Evolutionary conservation across 192 early-diverging fungal genomes (phyloP).

Genomic region (Coemansia furcata): DNA sequence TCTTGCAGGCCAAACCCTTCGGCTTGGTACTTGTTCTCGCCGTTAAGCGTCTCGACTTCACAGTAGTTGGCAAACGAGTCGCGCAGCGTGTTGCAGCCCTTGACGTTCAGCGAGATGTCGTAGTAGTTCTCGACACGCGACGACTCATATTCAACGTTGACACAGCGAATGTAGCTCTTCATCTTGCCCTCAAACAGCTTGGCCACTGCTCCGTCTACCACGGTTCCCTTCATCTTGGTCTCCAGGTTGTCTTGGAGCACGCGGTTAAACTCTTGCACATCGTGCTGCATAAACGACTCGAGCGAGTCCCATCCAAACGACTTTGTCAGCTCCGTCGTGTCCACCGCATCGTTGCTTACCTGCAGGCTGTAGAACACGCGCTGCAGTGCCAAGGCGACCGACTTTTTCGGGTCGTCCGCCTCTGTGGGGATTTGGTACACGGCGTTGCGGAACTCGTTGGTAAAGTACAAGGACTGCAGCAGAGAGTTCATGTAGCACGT

Average conservation of each 20-base stretch:
- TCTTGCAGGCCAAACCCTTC: constrained; percentile 94
- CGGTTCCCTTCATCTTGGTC: constrained; percentile 95
- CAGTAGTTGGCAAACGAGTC: constrained; percentile 93
- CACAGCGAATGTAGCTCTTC: constrained; percentile 96
- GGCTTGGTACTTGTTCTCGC: constrained; percentile 95
- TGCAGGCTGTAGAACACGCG: constrained; percentile 93
- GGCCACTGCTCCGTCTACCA: constrained; percentile 87
- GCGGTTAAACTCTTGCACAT: constrained; percentile 98
- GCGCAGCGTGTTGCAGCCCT: constrained; percentile 80
- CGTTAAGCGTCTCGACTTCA: constrained; percentile 88
- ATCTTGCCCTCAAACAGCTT: constrained; percentile 95
- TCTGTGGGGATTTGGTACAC: constrained; percentile 92
- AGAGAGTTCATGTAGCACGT: constrained; percentile 99
- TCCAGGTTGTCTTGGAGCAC: constrained; percentile 97
- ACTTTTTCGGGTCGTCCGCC: constrained; percentile 83
- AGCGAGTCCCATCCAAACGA: constrained; percentile 98
- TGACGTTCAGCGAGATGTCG: constrained; percentile 97
- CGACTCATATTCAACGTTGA: constrained; percentile 93
- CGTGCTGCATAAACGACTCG: constrained; percentile 97
- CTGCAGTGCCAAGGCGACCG: constrained; percentile 87
- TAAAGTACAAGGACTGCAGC: constrained; percentile 92
- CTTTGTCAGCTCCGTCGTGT: constrained; percentile 92
- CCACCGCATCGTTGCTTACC: constrained; percentile 66
- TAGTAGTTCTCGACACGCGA: constrained; percentile 94
- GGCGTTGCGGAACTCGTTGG: constrained; percentile 89